Conservation (phyloP, 78 protist genomes). For the Dictyostelium capitatum region DNA sequence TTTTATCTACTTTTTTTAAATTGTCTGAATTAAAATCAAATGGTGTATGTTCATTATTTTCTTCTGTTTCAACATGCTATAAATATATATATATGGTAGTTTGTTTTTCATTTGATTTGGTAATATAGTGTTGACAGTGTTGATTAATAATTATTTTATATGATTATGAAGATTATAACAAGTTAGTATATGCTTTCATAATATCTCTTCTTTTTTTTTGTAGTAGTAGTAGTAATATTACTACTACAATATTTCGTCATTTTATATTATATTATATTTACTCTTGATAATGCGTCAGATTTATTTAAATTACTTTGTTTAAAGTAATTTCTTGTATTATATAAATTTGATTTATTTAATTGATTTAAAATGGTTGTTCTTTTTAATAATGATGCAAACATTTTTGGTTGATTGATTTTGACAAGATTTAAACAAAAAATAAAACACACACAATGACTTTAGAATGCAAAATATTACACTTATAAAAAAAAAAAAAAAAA, state of each 20-base stretch:
- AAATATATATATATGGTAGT: neutral
- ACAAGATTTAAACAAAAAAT: too few species aligned
- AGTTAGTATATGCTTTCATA: too few species aligned
- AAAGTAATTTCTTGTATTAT: conserved; percentile 11
- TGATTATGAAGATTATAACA: too few species aligned
- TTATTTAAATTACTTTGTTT: neutral
- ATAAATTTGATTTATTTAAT: conserved; percentile 2
- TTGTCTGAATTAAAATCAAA: conserved; percentile 93
- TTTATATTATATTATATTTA: conserved; percentile 1
- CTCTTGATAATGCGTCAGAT: conserved; percentile 77
- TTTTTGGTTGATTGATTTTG: neutral
- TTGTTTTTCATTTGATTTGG: too few species aligned
- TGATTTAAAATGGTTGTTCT: conserved; percentile 19
- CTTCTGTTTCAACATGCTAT: conserved; percentile 93
- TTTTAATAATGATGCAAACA: conserved; percentile 22
- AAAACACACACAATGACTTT: neutral
- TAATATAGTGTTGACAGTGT: neutral
- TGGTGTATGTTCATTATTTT: conserved; percentile 91
- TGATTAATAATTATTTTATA: too few species aligned
- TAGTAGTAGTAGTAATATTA: neutral
- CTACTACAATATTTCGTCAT: too few species aligned
- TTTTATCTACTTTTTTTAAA: conserved; percentile 74
- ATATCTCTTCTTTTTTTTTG: too few species aligned
- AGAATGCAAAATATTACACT: neutral
- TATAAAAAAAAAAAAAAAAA: too few species aligned